Evolutionary conservation across 2,329 filamentous ascomycete species (phyloP).

Genomic region (Helotiales sp.): DNA sequence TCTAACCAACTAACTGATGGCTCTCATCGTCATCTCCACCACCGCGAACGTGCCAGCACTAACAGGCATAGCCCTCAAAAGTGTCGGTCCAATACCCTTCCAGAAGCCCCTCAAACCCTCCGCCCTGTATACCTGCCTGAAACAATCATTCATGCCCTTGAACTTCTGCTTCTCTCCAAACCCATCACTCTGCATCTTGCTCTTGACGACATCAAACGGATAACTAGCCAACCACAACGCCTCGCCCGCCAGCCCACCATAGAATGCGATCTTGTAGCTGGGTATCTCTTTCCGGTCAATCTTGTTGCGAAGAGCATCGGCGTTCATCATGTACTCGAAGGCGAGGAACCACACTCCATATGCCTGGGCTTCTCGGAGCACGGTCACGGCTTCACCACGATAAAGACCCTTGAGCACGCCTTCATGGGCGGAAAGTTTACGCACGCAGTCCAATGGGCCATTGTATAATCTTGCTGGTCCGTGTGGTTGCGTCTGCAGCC

Average conservation of each 20-base stretch:
- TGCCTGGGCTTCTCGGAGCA: conserved; percentile 87
- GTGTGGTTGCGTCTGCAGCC: conserved; percentile 95
- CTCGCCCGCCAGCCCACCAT: conserved; percentile 93
- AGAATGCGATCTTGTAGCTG: conserved; percentile 84
- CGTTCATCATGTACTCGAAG: conserved; percentile 97
- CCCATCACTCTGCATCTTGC: conserved; percentile 98
- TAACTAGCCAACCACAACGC: conserved; percentile 92
- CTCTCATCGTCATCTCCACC: conserved; percentile 69
- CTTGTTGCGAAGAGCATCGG: conserved; percentile 78
- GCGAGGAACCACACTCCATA: conserved; percentile 95
- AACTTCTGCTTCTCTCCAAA: conserved; percentile 76
- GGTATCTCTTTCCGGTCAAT: conserved; percentile 79
- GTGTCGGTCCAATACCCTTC: conserved; percentile 89
- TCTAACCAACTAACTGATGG: conserved; percentile 51
- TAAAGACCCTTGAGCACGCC: conserved; percentile 78
- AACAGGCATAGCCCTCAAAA: conserved; percentile 95
- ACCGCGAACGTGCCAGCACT: conserved; percentile 97
- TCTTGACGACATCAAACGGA: conserved; percentile 97
- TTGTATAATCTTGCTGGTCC: conserved; percentile 76
- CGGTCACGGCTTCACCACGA: conserved; percentile 84
- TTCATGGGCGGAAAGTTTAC: conserved; percentile 73
- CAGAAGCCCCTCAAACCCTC: conserved; percentile 89
- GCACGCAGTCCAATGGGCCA: conserved; percentile 88
- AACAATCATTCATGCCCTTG: conserved; percentile 85
- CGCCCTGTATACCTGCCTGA: conserved; percentile 76